These are phyloP conservation scores for Cucumis hystrix DNA, from an alignment of 306 rosid species.

Conservation along the genomic window DNA sequence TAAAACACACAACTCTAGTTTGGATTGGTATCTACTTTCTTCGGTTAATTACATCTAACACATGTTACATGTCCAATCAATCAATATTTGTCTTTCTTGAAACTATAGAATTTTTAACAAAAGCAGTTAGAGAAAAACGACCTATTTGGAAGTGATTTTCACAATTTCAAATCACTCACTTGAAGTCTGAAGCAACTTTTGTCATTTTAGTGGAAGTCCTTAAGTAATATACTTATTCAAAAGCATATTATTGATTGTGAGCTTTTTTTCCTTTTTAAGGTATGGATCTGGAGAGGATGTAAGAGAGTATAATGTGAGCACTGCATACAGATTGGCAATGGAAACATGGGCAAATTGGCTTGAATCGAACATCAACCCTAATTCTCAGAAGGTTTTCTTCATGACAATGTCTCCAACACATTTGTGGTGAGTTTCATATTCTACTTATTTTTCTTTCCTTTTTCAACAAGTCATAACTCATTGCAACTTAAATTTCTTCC, in stretches of 20 bases:
- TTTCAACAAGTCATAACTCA: neutral
- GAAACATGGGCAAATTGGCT: slow-evolving; percentile 86
- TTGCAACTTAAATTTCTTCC: too few species aligned
- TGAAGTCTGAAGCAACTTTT: neutral
- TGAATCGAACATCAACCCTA: slow-evolving; percentile 47
- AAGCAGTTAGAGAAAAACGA: neutral
- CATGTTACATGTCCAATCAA: neutral
- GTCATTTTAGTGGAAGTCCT: neutral
- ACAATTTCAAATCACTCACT: too few species aligned
- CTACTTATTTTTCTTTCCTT: neutral
- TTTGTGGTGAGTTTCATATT: slow-evolving; percentile 42
- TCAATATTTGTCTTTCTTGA: neutral
- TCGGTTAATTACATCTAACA: too few species aligned
- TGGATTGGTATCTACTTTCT: too few species aligned
- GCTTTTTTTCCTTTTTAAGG: slow-evolving; percentile 13
- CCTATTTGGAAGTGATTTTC: neutral
- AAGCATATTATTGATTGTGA: neutral
- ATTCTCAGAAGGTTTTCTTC: slow-evolving; percentile 55
- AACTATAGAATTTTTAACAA: neutral
- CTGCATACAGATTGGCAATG: slow-evolving; percentile 72
- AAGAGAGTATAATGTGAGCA: slow-evolving; percentile 59
- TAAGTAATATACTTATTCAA: neutral
- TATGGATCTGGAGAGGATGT: slow-evolving; percentile 47
- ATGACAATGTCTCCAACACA: slow-evolving; percentile 96
- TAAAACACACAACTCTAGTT: too few species aligned